These are phyloP conservation scores for Solanum clarkiae DNA, from an alignment of 257 asterid genomes.

Conservation along the genomic window DNA sequence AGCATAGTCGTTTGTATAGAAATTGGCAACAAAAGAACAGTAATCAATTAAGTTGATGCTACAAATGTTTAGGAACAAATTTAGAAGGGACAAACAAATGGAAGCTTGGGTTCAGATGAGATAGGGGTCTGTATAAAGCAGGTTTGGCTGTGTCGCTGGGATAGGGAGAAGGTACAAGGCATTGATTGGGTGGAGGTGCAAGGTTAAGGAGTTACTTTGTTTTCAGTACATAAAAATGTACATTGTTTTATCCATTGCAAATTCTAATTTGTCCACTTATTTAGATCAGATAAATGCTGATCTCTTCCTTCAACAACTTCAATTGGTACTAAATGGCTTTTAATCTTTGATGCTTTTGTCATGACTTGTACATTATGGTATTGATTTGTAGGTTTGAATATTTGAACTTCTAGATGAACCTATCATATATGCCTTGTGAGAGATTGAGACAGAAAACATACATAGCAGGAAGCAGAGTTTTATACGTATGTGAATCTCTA, in stretches of 20 bases:
- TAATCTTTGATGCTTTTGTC: background rate
- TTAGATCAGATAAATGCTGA: background rate
- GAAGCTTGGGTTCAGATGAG: background rate
- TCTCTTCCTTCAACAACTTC: background rate
- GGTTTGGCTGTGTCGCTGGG: background rate
- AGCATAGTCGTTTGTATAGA: background rate
- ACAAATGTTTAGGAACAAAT: background rate
- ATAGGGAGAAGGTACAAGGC: background rate
- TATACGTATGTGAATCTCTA: background rate
- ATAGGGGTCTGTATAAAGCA: background rate
- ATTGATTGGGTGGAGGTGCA: background rate
- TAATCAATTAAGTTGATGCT: background rate
- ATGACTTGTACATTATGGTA: background rate
- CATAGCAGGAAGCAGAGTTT: constrained; percentile 56
- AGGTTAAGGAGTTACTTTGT: background rate
- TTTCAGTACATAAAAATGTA: background rate
- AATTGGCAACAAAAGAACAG: background rate
- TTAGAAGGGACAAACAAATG: background rate
- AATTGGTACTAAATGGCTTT: background rate
- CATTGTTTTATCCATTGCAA: background rate
- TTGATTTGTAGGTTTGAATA: constrained; percentile 51
- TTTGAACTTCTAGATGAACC: constrained; percentile 75
- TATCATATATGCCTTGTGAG: constrained; percentile 69
- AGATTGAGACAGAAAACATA: constrained; percentile 68
- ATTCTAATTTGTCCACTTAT: background rate